These are phyloP conservation scores for Roridomyces roridus DNA, from an alignment of 768 basidiomycete species.

Conservation along the genomic window DNA sequence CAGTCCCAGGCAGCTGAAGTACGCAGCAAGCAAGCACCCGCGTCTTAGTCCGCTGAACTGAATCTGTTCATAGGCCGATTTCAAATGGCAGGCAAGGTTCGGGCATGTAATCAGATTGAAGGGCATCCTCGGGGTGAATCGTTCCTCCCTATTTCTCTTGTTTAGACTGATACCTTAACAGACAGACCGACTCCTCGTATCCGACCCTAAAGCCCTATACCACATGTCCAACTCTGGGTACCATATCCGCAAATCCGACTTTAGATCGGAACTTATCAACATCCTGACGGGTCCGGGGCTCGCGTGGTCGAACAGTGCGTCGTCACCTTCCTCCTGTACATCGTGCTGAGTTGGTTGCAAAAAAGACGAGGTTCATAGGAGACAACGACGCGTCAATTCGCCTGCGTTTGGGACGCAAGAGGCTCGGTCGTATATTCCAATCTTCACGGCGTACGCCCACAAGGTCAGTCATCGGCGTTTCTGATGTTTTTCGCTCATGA, in stretches of 20 bases:
- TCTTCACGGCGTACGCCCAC: background rate
- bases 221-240: constrained; percentile 50
- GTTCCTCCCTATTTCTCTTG: background rate
- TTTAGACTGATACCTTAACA: constrained; percentile 26
- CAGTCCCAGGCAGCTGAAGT: constrained; percentile 53
- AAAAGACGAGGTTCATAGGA: background rate
- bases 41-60: background rate
- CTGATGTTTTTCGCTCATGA: too few species aligned
- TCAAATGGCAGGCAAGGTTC: constrained; percentile 55
- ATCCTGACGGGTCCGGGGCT: constrained; percentile 59
- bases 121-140: constrained; percentile 53
- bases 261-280: constrained; percentile 54
- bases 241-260: constrained; percentile 56
- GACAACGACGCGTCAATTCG: constrained; percentile 2
- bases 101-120: constrained; percentile 59
- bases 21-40: background rate
- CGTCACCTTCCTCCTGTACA: background rate
- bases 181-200: constrained; percentile 59
- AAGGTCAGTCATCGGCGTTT: too few species aligned
- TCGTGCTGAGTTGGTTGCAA: background rate
- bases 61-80: constrained; percentile 42
- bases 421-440: constrained; percentile 3
- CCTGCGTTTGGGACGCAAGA: background rate
- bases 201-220: constrained; percentile 65
- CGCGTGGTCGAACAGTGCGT: constrained; percentile 58